Percentiles rank a stretch among this genome's conserved stretches.
Conservation (phyloP, 2,329 filamentous ascomycete species). For the Periconia sp. region DNA sequence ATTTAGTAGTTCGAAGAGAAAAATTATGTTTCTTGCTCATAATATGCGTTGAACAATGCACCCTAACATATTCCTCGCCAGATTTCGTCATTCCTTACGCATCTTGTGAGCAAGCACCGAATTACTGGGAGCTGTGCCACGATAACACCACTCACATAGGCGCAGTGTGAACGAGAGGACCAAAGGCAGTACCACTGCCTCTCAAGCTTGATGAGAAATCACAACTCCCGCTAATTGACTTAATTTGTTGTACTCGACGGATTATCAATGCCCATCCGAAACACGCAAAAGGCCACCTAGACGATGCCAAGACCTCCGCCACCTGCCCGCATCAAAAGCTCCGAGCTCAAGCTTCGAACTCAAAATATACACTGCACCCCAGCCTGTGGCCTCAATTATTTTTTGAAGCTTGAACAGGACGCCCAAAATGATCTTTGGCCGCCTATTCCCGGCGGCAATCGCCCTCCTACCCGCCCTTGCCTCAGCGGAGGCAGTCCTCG, state of each 20-base stretch:
- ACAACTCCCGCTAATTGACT: background rate
- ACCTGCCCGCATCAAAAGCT: constrained; percentile 22
- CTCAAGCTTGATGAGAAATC: constrained; percentile 16
- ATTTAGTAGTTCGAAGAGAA: too few relatives aligned
- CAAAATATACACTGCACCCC: constrained; percentile 18
- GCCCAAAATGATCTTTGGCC: constrained; percentile 39
- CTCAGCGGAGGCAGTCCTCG: constrained; percentile 83
- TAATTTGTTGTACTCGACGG: background rate
- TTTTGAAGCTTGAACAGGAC: constrained; percentile 21
- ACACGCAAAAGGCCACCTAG: constrained; percentile 36
- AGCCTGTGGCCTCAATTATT: constrained; percentile 23
- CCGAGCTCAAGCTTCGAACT: constrained; percentile 15
- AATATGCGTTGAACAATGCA: too few relatives aligned
- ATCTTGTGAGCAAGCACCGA: too few relatives aligned
- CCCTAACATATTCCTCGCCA: too few relatives aligned
- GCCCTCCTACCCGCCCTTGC: constrained; percentile 39
- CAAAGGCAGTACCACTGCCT: too few relatives aligned
- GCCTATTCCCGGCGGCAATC: constrained; percentile 37
- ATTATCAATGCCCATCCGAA: constrained; percentile 21
- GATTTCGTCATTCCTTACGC: too few relatives aligned
- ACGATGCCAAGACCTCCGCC: constrained; percentile 32
- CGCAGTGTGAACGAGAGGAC: too few relatives aligned
- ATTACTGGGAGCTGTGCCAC: too few relatives aligned
- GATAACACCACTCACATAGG: too few relatives aligned
- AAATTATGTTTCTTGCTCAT: too few relatives aligned